Evolutionary conservation across 257 asterid genomes (phyloP).

Genomic region (Solanum chiquidenum): DNA sequence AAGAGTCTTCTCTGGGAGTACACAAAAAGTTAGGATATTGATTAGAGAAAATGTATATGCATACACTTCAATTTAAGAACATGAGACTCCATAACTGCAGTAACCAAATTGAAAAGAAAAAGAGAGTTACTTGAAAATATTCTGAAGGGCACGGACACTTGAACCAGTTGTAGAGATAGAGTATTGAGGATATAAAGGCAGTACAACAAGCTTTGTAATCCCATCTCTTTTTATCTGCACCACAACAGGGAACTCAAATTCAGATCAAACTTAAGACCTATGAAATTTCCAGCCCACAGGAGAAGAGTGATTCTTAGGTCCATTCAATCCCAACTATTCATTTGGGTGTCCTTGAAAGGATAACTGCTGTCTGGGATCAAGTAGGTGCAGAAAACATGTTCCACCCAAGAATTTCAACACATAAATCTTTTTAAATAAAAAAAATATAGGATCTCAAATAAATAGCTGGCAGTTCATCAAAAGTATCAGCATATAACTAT

Average conservation of each 20-base stretch:
- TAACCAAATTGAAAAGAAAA: background rate
- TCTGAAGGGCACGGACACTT: constrained; percentile 76
- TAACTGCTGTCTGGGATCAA: background rate
- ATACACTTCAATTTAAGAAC: background rate
- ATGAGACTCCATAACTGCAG: background rate
- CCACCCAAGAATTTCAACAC: background rate
- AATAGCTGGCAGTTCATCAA: background rate
- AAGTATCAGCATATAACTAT: background rate
- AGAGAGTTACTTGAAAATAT: constrained; percentile 49
- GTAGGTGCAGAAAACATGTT: background rate
- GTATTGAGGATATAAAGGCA: constrained; percentile 94
- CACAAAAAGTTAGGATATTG: constrained; percentile 2
- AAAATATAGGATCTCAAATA: background rate
- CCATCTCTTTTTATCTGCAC: constrained; percentile 75
- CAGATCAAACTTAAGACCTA: background rate
- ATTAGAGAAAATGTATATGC: background rate
- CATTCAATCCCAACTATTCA: background rate
- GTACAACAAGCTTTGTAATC: constrained; percentile 75
- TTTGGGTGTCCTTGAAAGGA: background rate
- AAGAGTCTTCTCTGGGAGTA: constrained; percentile 45
- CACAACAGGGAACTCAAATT: background rate
- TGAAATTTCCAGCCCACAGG: background rate
- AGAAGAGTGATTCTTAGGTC: background rate
- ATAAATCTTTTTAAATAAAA: background rate
- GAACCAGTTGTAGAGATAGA: constrained; percentile 97